phyloP scores from a whole-genome alignment of 1,284 basidiomycete genomes.

The Heimioporus retisporus region DNA sequence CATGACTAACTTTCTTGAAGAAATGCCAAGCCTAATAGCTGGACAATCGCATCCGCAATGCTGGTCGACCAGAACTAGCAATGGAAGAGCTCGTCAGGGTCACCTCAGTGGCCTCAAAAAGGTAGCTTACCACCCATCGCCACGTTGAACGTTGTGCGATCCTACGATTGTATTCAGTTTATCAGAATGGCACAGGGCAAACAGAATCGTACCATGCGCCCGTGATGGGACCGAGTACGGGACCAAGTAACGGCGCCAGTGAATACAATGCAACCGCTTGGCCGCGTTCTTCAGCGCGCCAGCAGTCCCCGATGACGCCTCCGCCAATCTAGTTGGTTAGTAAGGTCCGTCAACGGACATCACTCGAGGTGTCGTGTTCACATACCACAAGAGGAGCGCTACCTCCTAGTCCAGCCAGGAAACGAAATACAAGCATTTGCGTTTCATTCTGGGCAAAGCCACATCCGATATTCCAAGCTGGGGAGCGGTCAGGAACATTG shows the following conservation, averaged over 20 bases:
- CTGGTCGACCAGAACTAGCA: constrained; percentile 70
- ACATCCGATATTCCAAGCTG: constrained; percentile 75
- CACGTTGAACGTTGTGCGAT: constrained; percentile 69
- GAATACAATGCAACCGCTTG: constrained; percentile 77
- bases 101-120: background rate
- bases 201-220: constrained; percentile 61
- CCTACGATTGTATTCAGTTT: constrained; percentile 42
- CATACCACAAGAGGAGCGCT: constrained; percentile 70
- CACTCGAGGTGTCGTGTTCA: constrained; percentile 1
- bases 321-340: constrained; percentile 61
- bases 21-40: constrained; percentile 64
- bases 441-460: constrained; percentile 69
- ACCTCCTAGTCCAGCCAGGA: constrained; percentile 73
- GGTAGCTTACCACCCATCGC: constrained; percentile 68
- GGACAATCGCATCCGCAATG: constrained; percentile 61
- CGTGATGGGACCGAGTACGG: constrained; percentile 71
- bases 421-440: constrained; percentile 73
- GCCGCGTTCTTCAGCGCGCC: constrained; percentile 75
- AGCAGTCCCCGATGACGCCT: constrained; percentile 78
- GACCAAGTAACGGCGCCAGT: constrained; percentile 65
- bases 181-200: background rate
- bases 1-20: constrained; percentile 68
- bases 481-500: background rate
- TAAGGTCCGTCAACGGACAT: background rate
- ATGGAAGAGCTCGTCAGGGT: background rate